Evolutionary conservation across 306 rosid species (phyloP).

Genomic region (Prunus campanulata): DNA sequence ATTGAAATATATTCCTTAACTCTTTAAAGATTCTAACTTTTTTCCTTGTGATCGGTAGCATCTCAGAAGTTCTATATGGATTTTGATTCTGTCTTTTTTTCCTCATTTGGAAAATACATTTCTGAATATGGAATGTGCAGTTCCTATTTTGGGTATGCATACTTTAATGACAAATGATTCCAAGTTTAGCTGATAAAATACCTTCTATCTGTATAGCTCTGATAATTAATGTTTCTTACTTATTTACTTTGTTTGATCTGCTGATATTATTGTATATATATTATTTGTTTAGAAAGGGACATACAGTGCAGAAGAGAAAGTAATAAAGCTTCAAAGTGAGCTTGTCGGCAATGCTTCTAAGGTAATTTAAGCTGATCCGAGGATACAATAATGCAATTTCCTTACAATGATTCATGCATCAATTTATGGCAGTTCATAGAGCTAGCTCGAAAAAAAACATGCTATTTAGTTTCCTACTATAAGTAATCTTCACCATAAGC

Average conservation of each 20-base stretch:
- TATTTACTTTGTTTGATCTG: conserved; percentile 9
- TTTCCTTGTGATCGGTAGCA: neutral
- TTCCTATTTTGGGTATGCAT: neutral
- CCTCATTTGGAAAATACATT: neutral
- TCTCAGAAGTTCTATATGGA: neutral
- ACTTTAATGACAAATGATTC: neutral
- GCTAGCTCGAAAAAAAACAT: neutral
- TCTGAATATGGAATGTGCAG: neutral
- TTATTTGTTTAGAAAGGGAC: conserved; percentile 64
- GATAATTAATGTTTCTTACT: neutral
- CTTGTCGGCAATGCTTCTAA: conserved; percentile 82
- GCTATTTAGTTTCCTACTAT: neutral
- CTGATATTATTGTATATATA: neutral
- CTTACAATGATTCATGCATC: neutral
- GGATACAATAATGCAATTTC: neutral
- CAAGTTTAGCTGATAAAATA: neutral
- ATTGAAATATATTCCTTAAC: neutral
- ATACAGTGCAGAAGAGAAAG: conserved; percentile 53
- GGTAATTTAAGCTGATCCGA: conserved; percentile 42
- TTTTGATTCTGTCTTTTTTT: neutral
- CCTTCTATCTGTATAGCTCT: neutral
- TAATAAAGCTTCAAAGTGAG: conserved; percentile 68
- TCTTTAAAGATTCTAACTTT: neutral
- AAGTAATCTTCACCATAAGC: neutral
- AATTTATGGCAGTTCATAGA: neutral